Base-by-base conservation (phyloP, 257 asterid species). In the Verbena officinalis region DNA sequence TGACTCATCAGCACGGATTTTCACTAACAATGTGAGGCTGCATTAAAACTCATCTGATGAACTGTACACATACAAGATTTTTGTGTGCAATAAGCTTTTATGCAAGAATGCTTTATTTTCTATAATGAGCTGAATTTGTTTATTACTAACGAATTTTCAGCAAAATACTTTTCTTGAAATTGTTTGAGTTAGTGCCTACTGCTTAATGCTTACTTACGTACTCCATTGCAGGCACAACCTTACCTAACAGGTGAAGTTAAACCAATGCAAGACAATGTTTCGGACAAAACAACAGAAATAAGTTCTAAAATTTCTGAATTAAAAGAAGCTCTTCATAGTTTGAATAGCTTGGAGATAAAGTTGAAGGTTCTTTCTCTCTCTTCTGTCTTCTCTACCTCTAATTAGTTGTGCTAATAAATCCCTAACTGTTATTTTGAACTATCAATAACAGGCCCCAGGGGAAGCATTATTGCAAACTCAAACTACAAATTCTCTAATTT, bases 271-370 rank as follows among this genome's bases (percentile, higher is more conserved):
- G 96, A 90, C 72, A 62, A 59, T 52, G 80, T 48, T 69, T 55
- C 71, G 38, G 54, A 53, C 19, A 59, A 71, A 21, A 71, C 50
- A 14, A 66, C 54, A 17, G 95, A 85, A 65, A 36, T 83, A 65
- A 64, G 68, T 63, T 68, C 82, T 14, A 79, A 77, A 80, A 81
- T 85, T 17, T 46, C 55, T 70, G 78, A 80, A 68, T 60, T 90
- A 68, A 81, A 77, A 71, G 90, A 84, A 80, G 83, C 85, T 73
- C 88, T 87, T 67, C 72, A 40, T 12, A 82, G 59, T 80, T 72
- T 90, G 80, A 90, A 82, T 73, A 80, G 75, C 76, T 77, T 90
- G 79, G 96, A 87, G 84, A 84, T 90, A 71, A 90, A 87, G 78
- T 69, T 90, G 85, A 90, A 90, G 96, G 97, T 85, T 69, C 75